phyloP scores from a whole-genome alignment of 257 asterid species.

The Euphrasia confusa region DNA sequence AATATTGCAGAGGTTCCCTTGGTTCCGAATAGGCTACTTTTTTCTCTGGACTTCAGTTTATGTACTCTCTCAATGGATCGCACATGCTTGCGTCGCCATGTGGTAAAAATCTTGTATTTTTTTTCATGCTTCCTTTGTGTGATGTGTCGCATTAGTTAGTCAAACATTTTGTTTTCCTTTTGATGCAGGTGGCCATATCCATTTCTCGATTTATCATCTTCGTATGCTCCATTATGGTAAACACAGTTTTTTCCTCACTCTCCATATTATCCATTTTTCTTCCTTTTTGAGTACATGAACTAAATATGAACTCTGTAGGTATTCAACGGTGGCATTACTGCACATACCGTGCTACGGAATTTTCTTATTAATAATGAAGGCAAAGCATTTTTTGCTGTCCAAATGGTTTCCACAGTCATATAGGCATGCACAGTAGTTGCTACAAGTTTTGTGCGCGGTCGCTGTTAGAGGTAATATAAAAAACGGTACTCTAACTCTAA shows the following conservation, averaged over 20 bases:
- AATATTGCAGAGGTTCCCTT: slow-evolving; percentile 77
- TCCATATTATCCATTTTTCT: too few species aligned
- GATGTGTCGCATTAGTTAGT: not conserved
- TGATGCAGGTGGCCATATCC: slow-evolving; percentile 96
- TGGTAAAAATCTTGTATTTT: slow-evolving; percentile 43
- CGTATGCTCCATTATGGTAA: slow-evolving; percentile 90
- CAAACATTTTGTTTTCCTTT: slow-evolving; percentile 4
- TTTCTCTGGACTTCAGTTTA: slow-evolving; percentile 66
- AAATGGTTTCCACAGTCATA: slow-evolving; percentile 80
- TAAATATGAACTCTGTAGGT: slow-evolving; percentile 41
- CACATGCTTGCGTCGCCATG: slow-evolving; percentile 64
- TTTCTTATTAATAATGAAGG: slow-evolving; percentile 61
- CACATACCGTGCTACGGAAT: slow-evolving; percentile 85
- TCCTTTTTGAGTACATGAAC: not conserved
- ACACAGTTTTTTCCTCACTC: slow-evolving; percentile 13
- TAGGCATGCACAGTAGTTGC: slow-evolving; percentile 30
- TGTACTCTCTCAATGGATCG: slow-evolving; percentile 74
- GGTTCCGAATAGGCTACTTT: slow-evolving; percentile 88
- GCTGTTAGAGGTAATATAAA: too few species aligned
- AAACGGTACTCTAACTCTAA: too few species aligned
- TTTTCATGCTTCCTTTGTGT: too few species aligned
- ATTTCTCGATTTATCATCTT: slow-evolving; percentile 80
- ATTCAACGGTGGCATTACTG: slow-evolving; percentile 80
- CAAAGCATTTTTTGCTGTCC: slow-evolving; percentile 55
- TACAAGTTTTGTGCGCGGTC: slow-evolving; percentile 23